Percentiles rank a stretch among this genome's conserved stretches.
phyloP scores from a whole-genome alignment of 2,329 filamentous ascomycete genomes.

The Lecanicillium sp. region DNA sequence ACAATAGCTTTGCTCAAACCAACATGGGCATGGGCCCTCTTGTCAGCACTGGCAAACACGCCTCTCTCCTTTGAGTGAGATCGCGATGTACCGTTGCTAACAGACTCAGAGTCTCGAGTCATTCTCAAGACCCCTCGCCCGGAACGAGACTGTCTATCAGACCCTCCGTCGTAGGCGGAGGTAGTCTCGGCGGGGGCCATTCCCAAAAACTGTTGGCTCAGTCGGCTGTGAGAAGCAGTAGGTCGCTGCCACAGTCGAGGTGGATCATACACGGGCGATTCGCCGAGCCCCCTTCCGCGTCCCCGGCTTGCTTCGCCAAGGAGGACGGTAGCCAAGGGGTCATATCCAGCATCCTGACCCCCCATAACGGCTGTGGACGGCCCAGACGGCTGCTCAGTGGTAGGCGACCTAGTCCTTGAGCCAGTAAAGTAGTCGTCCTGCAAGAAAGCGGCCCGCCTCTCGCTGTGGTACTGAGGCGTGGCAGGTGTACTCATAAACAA shows the following conservation, averaged over 20 bases:
- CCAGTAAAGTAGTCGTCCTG: conserved; percentile 44
- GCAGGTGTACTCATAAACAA: conserved; percentile 35
- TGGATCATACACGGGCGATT: too few species aligned
- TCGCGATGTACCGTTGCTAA: conserved; percentile 40
- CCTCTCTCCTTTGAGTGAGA: conserved; percentile 57
- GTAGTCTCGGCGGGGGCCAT: conserved; percentile 16
- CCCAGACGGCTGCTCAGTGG: conserved; percentile 14
- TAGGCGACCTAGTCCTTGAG: conserved; percentile 10
- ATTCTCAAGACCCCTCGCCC: conserved; percentile 20
- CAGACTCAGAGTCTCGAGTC: conserved; percentile 28
- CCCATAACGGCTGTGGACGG: conserved; percentile 16
- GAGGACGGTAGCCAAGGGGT: conserved; percentile 30
- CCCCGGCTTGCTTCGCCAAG: background rate
- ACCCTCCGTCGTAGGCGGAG: conserved; percentile 19
- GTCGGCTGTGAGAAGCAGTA: conserved; percentile 33
- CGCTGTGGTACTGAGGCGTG: conserved; percentile 43
- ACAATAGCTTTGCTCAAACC: conserved; percentile 54
- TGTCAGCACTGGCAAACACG: conserved; percentile 50
- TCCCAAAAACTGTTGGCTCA: conserved; percentile 34
- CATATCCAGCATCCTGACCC: conserved; percentile 23
- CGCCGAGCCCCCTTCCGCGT: too few species aligned
- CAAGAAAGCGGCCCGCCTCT: conserved; percentile 45
- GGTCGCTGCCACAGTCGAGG: conserved; percentile 29
- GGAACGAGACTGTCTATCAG: conserved; percentile 13
- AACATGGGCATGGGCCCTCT: conserved; percentile 56